Evolutionary conservation across 371 early-diverging fungal genomes (phyloP).

Genomic region (Syncephalastrum contaminatum): DNA sequence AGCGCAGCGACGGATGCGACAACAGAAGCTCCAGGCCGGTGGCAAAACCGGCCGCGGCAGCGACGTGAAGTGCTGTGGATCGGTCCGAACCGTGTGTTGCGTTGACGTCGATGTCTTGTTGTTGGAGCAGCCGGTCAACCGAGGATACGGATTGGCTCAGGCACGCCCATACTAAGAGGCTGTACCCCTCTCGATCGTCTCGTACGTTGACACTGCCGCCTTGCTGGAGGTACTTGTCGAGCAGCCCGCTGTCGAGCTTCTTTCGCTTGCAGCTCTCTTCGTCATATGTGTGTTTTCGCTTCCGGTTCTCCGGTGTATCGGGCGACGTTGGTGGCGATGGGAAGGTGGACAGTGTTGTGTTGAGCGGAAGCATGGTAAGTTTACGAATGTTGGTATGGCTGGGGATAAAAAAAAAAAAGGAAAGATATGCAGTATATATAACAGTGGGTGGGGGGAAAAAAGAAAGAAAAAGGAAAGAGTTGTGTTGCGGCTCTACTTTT

Average conservation of each 20-base stretch:
- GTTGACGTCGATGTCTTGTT: conserved; percentile 31
- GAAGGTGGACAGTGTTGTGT: too few relatives aligned
- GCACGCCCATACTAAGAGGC: conserved; percentile 38
- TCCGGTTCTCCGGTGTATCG: conserved; percentile 1
- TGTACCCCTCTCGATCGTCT: conserved; percentile 21
- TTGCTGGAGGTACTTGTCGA: conserved; percentile 21
- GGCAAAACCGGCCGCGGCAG: conserved; percentile 31
- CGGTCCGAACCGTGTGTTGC: conserved; percentile 25
- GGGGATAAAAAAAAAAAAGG: too few relatives aligned
- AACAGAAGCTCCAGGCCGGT: conserved; percentile 27
- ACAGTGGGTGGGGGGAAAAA: too few relatives aligned
- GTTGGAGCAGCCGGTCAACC: conserved; percentile 18
- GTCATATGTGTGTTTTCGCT: conserved; percentile 33
- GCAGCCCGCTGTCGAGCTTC: conserved; percentile 15
- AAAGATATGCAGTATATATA: too few relatives aligned
- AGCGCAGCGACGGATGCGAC: conserved; percentile 17
- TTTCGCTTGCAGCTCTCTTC: conserved; percentile 9
- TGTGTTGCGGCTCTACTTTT: too few relatives aligned
- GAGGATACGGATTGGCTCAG: conserved; percentile 28
- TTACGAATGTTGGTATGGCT: too few relatives aligned
- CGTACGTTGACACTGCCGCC: conserved; percentile 26
- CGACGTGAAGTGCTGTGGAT: conserved; percentile 41
- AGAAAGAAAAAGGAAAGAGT: too few relatives aligned
- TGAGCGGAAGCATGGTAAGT: too few relatives aligned
- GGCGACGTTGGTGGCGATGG: too few relatives aligned